A percentile compares a stretch with the other conserved stretches of the same genome.
Evolutionary conservation across 1,139 yeast species (phyloP).

Genomic region (Geotrichum klebahnii): DNA sequence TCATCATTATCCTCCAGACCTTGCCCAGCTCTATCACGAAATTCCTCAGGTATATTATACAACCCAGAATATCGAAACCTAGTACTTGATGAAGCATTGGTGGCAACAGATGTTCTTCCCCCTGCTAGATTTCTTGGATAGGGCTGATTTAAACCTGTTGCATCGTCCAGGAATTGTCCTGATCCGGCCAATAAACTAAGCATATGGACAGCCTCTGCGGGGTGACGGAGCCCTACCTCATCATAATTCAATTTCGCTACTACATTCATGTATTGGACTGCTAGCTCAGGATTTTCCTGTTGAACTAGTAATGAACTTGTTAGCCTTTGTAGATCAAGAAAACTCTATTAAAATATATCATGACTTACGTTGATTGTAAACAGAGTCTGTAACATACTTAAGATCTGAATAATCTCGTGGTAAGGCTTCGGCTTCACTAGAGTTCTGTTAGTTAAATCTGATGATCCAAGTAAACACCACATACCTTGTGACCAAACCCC

Average conservation of each 20-base stretch:
- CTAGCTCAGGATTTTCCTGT: conserved; percentile 21
- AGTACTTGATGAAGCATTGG: not conserved
- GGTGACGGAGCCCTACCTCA: conserved; percentile 15
- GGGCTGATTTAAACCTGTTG: conserved; percentile 1
- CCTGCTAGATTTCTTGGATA: conserved; percentile 6
- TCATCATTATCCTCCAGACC: conserved; percentile 1
- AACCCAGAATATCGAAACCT: conserved; percentile 12
- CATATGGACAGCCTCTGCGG: conserved; percentile 20
- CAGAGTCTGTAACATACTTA: conserved; percentile 9
- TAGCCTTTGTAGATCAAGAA: not conserved
- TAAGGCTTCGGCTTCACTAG: conserved; percentile 9
- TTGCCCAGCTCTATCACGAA: conserved; percentile 1
- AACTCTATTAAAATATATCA: not conserved
- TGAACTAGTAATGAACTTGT: conserved; percentile 10
- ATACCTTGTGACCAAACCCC: conserved; percentile 13
- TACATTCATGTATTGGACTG: conserved; percentile 19
- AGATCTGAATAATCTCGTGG: conserved; percentile 16
- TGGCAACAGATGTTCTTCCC: not conserved
- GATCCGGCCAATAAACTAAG: conserved; percentile 14
- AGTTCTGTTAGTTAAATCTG: not conserved
- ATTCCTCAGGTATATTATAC: conserved; percentile 17
- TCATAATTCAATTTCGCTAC: conserved; percentile 13
- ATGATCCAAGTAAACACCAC: not conserved
- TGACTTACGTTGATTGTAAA: conserved; percentile 12
- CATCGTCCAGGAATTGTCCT: conserved; percentile 5